Conservation (phyloP, 2,329 filamentous ascomycete species). For the Arthroderma sp. region DNA sequence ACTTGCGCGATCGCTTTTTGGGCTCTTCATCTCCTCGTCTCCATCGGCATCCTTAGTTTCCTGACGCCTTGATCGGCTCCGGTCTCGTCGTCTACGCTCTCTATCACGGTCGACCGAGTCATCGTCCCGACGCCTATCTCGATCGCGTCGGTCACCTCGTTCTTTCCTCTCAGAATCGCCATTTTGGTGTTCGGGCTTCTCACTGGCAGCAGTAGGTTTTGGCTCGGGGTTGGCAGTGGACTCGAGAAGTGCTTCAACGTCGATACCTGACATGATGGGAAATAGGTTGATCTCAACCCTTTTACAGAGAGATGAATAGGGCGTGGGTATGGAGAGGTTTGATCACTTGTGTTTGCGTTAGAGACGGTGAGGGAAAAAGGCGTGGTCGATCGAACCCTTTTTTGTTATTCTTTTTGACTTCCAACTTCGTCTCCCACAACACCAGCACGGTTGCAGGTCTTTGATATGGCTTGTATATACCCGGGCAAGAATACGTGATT, state of each 20-base stretch:
- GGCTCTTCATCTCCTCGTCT: conserved; percentile 50
- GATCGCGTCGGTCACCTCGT: conserved; percentile 41
- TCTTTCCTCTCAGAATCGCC: conserved; percentile 43
- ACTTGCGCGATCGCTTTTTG: conserved; percentile 61
- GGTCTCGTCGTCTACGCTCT: conserved; percentile 44
- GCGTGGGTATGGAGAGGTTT: conserved; percentile 18
- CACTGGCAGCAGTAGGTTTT: conserved; percentile 16
- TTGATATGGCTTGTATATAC: no score
- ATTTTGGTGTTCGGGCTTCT: conserved; percentile 37
- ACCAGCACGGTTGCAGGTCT: no score
- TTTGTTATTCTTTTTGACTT: conserved; percentile 4
- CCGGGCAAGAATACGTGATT: no score
- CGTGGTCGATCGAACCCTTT: conserved; percentile 24
- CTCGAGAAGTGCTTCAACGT: conserved; percentile 85
- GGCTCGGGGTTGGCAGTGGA: conserved; percentile 52
- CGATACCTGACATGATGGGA: conserved; percentile 51
- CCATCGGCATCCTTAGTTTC: conserved; percentile 41
- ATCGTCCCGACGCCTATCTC: conserved; percentile 37
- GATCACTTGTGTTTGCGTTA: conserved; percentile 27
- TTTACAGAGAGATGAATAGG: conserved; percentile 15
- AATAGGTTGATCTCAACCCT: conserved; percentile 17
- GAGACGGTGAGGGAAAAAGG: conserved; percentile 17
- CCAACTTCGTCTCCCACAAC: no score
- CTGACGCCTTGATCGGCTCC: conserved; percentile 33
- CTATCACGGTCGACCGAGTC: conserved; percentile 44